Evolutionary conservation across 1,284 basidiomycete genomes (phyloP).

Genomic region (Xerocomus tenax): DNA sequence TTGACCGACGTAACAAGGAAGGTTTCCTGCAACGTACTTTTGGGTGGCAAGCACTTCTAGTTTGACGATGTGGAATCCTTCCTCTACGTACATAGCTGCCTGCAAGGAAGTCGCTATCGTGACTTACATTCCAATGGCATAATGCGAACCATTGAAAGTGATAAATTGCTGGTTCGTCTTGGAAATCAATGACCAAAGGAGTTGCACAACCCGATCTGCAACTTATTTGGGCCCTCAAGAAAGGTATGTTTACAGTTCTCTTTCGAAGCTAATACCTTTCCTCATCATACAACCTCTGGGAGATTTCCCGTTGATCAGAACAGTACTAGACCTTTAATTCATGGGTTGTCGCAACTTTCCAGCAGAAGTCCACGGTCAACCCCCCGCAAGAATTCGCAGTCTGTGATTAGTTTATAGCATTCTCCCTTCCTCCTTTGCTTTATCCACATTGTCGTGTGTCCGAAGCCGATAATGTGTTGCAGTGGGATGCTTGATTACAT

Average conservation of each 20-base stretch:
- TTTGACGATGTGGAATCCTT: conserved; percentile 15
- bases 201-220: not conserved
- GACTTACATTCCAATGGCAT: not conserved
- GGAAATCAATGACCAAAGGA: conserved; percentile 2
- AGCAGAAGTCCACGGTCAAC: too few species aligned
- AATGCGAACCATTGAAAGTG: not conserved
- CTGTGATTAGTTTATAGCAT: too few species aligned
- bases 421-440: too few species aligned
- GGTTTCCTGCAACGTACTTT: conserved; percentile 1
- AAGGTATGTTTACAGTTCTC: not conserved
- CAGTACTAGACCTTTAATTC: too few species aligned
- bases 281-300: too few species aligned
- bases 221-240: not conserved
- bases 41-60: not conserved
- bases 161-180: not conserved
- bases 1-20: not conserved
- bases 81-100: conserved; percentile 8
- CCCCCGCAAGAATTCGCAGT: too few species aligned
- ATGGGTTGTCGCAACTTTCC: too few species aligned
- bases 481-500: too few species aligned
- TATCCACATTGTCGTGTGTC: too few species aligned
- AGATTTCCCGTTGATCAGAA: too few species aligned
- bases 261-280: not conserved
- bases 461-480: too few species aligned
- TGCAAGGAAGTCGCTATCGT: not conserved